Base-by-base conservation (phyloP, 1,284 basidiomycete genomes). In the Boletus hoseneyae region DNA sequence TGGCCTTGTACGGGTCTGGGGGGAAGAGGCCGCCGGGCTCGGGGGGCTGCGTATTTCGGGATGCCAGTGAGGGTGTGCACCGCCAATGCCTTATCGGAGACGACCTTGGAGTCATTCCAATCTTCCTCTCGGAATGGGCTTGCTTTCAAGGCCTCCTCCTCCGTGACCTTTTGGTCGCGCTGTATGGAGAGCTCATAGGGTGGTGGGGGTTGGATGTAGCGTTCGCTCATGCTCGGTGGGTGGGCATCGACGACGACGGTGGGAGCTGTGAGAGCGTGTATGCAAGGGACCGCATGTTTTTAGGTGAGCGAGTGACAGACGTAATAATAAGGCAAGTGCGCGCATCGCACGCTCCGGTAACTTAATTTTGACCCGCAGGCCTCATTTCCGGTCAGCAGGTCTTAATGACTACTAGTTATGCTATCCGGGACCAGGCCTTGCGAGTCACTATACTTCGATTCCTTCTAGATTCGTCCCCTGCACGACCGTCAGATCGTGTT, bases 391-490 rank as follows among this genome's bases (percentile, higher is more conserved):
- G 51, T 41, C 32, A n/a, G 8, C 29, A 11, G 32, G 32, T 12
- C 45, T 46, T 23, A 39, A 19, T 23, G 34, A 47, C 52, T 45
- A 34, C 43, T 27, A 56, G 3, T 43, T 48, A 34, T 30, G 29
- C 12, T 30, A 30, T 30, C 29, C 29, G 29, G 29, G 6, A 25
- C 23, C 23, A 25, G 4, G 1, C 23, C 5, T 7, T 15, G 52
- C 45, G 43, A 57, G 60, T 21, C 4, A 34, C 43, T 42, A 90
- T 13, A 90, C 75, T 66, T 90, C 88, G 50, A 90, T 88, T 12
- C 82, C 86, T 69, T 93, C 90, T 55, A 90, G 66, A 66, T 89
- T 91, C 15, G 87, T 92, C 34, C 90, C 88, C 87, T 90, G 58
- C 8, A 30, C 33, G 34, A 45, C 41, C 21, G 48, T 57, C 52